Evolutionary conservation across 352 stramenopile species (phyloP), one percentile per base, ranked within the genome.

Genomic region (Globisporangium cylindrosporum): DNA sequence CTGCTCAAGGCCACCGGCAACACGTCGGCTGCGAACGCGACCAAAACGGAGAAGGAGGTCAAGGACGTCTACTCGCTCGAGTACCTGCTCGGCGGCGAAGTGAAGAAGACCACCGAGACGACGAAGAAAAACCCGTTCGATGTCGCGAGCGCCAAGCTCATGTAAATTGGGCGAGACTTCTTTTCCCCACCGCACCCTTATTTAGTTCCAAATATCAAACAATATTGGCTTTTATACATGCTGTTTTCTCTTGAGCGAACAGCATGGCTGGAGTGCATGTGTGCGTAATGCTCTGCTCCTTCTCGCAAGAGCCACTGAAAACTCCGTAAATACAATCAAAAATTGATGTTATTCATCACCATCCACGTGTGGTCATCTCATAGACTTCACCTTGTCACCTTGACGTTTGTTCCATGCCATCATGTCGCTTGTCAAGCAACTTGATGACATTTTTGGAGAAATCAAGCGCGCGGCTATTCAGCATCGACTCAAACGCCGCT

Each of bases 21-120:
- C 38, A 48, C 75, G 12, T 66, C 51, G 55, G 49, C 67, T 41
- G 18, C 29, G 27, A 72, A 71, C 56, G 46, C 46, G 24, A 76
- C 56, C 32, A 65, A 68, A 20, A 68, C 72, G 7, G 67, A 79
- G 58, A 68, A 79, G 24, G 60, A 78, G 34, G 73, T 88, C 51
- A 77, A 79, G 41, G 78, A 88, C 60, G 73, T 89, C 46, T 91
- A 91, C 70, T 92, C 84, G 46, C 76, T 91, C 46, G 73, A 84
- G 61, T 90, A 92, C 64, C 74, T 92, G 46, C 73, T 86, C 12
- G 79, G 79, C 62, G 71, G 80, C 15, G 36, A 73, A 18, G 54
- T 51, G 38, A 59, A 74, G 51, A 76, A 66, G 27, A 57, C 22
- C 75, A 64, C 53, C 38, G 34, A 67, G 62, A 46, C 32, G 41